Base-by-base conservation (phyloP, 495 filamentous ascomycete species). In the Tuber microsphaerosporum region DNA sequence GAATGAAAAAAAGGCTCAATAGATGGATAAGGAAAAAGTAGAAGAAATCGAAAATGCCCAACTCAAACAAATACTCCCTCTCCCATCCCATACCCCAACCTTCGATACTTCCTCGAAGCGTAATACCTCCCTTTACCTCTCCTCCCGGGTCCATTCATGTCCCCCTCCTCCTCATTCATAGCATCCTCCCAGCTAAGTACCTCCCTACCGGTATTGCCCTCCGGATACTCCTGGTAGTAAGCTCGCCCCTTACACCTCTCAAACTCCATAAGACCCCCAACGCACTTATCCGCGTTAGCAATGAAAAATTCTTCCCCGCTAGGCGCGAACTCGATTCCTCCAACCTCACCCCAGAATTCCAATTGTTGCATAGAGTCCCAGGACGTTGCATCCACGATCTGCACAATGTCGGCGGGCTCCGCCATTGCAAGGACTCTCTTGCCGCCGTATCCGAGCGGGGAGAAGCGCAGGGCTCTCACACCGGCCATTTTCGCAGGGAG, bases 301-400 rank as follows among this genome's bases (percentile, higher is more conserved):
- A 95, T 89, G 79, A 89, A 89, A 48, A 97, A 85, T 70, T 89
- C 87, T 56, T 87, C 84, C 7, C 94, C 94, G 76, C 90, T 92
- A 34, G 90, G 88, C 37, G 90, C 85, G 77, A 94, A 92, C 51
- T 88, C 88, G 4, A 93, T 87, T 5, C 94, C 94, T 5, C 89
- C 93, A 42, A 96, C 88, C 78, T 94, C 92, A 22, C 94, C 94
- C 80, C 96, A 97, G 81, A 97, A 90, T 77, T 93, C 92, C 3
- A 97, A 84, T 14, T 89, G 90, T 81, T 97, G 94, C 26, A 76
- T 46, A 42, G 77, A 80, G 22, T 72, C 77, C 79, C 79, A 80
- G 34, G 79, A 80, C 75, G 86, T 86, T 4, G 92, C 92, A 75
- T 97, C 91, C 75, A 97, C 89, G 46, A 97, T 85, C 48, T 88